phyloP scores from a whole-genome alignment of 2,329 filamentous ascomycete genomes.

The Trichoderma guizhouense region DNA sequence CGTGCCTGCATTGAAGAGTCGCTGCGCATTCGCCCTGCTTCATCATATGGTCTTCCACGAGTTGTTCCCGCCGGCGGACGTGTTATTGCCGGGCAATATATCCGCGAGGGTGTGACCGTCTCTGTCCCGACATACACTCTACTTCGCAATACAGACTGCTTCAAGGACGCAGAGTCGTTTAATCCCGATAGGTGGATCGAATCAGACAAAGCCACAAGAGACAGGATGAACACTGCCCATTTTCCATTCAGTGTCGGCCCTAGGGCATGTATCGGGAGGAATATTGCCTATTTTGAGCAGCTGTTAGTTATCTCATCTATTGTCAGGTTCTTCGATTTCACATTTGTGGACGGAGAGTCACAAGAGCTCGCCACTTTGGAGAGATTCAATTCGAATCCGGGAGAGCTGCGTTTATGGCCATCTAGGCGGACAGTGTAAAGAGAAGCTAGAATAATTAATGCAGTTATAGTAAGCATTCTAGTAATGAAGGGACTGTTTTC shows the following conservation, averaged over 20 bases:
- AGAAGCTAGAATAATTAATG: too few species aligned
- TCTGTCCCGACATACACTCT: too few species aligned
- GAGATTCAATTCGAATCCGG: background rate
- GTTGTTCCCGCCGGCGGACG: slow-evolving; percentile 7
- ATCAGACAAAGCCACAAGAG: background rate
- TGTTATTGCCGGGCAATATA: background rate
- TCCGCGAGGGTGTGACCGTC: too few species aligned
- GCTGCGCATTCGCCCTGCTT: slow-evolving; percentile 25
- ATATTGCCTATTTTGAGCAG: background rate
- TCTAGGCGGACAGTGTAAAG: too few species aligned
- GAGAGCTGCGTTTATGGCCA: background rate
- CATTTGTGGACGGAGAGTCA: background rate
- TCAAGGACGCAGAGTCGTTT: background rate
- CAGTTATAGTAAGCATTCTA: too few species aligned
- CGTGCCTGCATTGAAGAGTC: slow-evolving; percentile 27
- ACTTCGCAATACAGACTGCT: background rate
- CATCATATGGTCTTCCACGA: slow-evolving; percentile 21
- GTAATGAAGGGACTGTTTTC: too few species aligned
- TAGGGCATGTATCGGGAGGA: slow-evolving; percentile 13
- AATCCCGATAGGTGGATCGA: slow-evolving; percentile 15
- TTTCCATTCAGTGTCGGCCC: background rate
- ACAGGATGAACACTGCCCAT: background rate
- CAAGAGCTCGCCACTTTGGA: background rate
- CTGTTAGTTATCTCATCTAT: background rate
- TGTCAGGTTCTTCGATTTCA: background rate